A percentile compares a stretch with the other conserved stretches of the same genome.
phyloP scores from a whole-genome alignment of 768 basidiomycete species.

The Leccinum boreale region DNA sequence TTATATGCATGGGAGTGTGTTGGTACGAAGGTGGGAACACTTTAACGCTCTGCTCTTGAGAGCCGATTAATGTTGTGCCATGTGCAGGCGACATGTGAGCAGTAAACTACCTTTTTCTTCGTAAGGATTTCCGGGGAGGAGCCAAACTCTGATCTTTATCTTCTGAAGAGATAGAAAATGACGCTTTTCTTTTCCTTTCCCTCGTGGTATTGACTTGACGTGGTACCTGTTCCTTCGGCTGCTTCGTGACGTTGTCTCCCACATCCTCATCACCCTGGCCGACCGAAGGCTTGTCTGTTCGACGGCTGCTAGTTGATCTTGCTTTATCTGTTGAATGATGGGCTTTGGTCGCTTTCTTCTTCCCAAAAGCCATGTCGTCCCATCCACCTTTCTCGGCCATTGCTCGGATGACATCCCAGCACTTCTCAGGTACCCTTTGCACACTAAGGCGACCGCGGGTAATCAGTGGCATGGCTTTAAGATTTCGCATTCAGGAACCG shows the following conservation, averaged over 20 bases:
- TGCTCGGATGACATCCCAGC: conserved; percentile 58
- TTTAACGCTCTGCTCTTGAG: background rate
- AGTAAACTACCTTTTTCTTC: conserved; percentile 12
- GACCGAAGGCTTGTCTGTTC: background rate
- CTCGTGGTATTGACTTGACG: background rate
- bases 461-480: conserved; percentile 72
- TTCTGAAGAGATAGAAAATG: background rate
- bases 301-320: background rate
- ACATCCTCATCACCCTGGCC: background rate
- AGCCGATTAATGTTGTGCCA: background rate
- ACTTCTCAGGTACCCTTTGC: conserved; percentile 65
- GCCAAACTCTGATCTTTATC: background rate
- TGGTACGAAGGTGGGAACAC: background rate
- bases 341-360: conserved; percentile 27
- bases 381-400: conserved; percentile 79
- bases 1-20: background rate
- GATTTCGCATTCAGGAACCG: conserved; percentile 6
- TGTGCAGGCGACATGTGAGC: background rate
- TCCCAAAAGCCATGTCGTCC: conserved; percentile 49
- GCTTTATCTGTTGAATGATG: background rate
- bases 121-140: conserved; percentile 22
- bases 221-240: background rate
- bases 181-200: conserved; percentile 25
- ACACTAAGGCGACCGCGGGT: conserved; percentile 84
- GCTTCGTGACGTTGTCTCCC: conserved; percentile 4